These are phyloP conservation scores for Trametes polyzona DNA, from an alignment of 1,284 basidiomycete species.

Conservation along the genomic window DNA sequence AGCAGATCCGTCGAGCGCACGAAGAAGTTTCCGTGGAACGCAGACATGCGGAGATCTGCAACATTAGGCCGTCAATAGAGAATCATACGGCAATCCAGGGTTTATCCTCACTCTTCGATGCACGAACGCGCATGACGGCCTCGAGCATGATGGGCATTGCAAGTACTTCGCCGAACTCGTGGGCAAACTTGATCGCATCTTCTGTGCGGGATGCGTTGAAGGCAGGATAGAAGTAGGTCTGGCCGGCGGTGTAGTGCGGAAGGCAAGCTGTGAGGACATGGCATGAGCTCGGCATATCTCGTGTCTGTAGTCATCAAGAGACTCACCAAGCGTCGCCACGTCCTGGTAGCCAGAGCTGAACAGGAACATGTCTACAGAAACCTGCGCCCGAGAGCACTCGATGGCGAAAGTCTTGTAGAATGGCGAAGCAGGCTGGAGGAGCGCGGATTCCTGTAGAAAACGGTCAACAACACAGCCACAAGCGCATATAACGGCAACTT, in stretches of 20 bases:
- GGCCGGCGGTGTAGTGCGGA: slow-evolving; percentile 97
- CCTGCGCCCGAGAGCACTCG: slow-evolving; percentile 96
- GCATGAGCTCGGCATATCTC: no score
- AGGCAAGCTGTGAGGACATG: slow-evolving; percentile 70
- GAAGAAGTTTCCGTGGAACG: slow-evolving; percentile 99
- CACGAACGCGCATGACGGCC: slow-evolving; percentile 97
- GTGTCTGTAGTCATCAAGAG: no score
- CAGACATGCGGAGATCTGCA: slow-evolving; percentile 93
- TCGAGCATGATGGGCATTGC: slow-evolving; percentile 96
- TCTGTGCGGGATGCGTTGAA: slow-evolving; percentile 95
- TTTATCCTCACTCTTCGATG: slow-evolving; percentile 71
- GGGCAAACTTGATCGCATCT: slow-evolving; percentile 97
- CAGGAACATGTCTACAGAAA: slow-evolving; percentile 99
- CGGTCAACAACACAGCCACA: not conserved
- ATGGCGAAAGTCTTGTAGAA: slow-evolving; percentile 99
- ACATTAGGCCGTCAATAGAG: slow-evolving; percentile 5
- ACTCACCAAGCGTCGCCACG: slow-evolving; percentile 84
- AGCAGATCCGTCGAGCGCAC: slow-evolving; percentile 97
- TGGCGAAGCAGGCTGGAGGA: slow-evolving; percentile 87
- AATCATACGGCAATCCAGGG: not conserved
- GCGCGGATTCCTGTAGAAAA: slow-evolving; percentile 70
- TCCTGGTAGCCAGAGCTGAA: slow-evolving; percentile 95
- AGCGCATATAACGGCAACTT: slow-evolving; percentile 16
- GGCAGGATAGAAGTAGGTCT: slow-evolving; percentile 98
- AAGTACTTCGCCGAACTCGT: slow-evolving; percentile 93